Conservation (phyloP, 2,329 filamentous ascomycete genomes). For the Cryphonectria naterciae region DNA sequence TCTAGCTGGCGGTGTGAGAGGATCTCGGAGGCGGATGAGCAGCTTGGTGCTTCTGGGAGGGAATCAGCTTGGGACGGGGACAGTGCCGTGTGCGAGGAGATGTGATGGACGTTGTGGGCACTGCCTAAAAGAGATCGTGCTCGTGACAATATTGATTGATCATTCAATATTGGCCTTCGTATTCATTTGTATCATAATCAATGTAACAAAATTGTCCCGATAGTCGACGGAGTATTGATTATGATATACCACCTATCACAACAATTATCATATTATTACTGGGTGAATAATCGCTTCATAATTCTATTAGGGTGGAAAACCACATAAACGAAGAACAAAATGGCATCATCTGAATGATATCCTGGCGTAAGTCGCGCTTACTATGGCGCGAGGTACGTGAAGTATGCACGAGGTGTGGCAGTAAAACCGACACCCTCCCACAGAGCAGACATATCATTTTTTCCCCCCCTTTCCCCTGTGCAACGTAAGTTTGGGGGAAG, state of each 20-base stretch:
- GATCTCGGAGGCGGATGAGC: slow-evolving; percentile 12
- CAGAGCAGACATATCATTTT: not conserved
- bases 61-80: not conserved
- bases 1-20: slow-evolving; percentile 30
- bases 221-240: no score
- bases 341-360: not conserved
- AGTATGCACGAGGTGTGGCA: not conserved
- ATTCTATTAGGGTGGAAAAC: not conserved
- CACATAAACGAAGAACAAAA: not conserved
- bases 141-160: not conserved
- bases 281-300: not conserved
- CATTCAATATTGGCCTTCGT: not conserved
- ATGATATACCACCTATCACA: not conserved
- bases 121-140: not conserved
- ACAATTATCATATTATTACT: not conserved
- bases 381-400: not conserved
- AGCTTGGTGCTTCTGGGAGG: not conserved
- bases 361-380: not conserved
- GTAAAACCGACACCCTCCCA: not conserved
- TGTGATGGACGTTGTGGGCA: not conserved
- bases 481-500: not conserved
- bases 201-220: no score
- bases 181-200: no score
- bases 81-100: not conserved
- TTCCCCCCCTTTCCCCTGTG: not conserved